Conservation (phyloP, 176 grass and related monocot genomes). For the Saccharum officinarum region DNA sequence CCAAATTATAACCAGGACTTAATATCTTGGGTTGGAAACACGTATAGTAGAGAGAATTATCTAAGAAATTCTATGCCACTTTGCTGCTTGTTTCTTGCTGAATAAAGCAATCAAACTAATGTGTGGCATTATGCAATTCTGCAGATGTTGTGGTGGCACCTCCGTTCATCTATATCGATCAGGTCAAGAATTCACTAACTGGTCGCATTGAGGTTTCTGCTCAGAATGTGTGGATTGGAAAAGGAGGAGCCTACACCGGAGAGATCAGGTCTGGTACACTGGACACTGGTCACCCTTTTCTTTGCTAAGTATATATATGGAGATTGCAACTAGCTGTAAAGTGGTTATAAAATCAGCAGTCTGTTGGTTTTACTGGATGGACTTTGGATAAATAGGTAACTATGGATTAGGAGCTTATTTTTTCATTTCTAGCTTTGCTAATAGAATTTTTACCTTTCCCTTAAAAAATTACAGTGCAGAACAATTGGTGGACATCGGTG, state of each 20-base stretch:
- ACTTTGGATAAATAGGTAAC: not conserved
- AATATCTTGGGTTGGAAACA: not conserved
- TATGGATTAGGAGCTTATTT: slow-evolving; percentile 1
- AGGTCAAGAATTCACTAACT: slow-evolving; percentile 81
- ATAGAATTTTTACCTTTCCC: slow-evolving; percentile 14
- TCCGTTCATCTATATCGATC: slow-evolving; percentile 86
- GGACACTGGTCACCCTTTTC: not conserved
- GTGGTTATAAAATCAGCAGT: not conserved
- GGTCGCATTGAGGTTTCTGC: slow-evolving; percentile 79
- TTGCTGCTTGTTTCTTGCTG: not conserved
- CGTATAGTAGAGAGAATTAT: not conserved
- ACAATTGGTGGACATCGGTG: slow-evolving; percentile 90
- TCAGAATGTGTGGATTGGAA: slow-evolving; percentile 89
- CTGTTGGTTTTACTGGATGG: slow-evolving; percentile 6
- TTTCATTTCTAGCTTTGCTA: slow-evolving; percentile 3
- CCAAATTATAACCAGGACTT: not conserved
- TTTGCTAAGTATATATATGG: not conserved
- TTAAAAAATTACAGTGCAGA: slow-evolving; percentile 61
- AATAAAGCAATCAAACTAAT: slow-evolving; percentile 16
- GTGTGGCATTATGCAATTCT: slow-evolving; percentile 28
- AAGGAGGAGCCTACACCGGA: slow-evolving; percentile 97
- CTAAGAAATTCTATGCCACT: not conserved
- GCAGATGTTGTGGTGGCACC: slow-evolving; percentile 98
- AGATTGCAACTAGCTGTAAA: not conserved
- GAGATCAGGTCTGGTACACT: slow-evolving; percentile 72